These are phyloP conservation scores for Leccinum angustisporum DNA, from an alignment of 1,284 basidiomycete species.

Conservation along the genomic window DNA sequence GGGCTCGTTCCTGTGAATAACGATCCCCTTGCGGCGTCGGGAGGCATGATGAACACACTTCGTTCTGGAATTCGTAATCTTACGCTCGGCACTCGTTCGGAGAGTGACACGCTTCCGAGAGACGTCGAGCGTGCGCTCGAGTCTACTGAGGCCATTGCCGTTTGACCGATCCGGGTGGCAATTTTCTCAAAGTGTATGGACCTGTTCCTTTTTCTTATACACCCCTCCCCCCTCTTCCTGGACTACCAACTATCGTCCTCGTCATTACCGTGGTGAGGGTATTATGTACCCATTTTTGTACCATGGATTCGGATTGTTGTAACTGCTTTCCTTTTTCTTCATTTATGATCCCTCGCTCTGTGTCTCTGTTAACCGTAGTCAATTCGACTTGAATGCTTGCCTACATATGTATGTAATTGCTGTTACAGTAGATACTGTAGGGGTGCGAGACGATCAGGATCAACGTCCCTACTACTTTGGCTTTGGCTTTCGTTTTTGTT, in stretches of 20 bases:
- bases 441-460: background rate
- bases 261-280: background rate
- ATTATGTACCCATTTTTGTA: background rate
- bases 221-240: background rate
- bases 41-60: constrained; percentile 33
- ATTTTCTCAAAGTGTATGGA: background rate
- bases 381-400: background rate
- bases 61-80: constrained; percentile 37
- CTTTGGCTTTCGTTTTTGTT: background rate
- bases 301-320: background rate
- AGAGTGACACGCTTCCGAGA: constrained; percentile 31
- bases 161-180: constrained; percentile 11
- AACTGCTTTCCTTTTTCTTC: background rate
- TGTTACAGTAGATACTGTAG: background rate
- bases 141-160: constrained; percentile 7
- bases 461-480: background rate
- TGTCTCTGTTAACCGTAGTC: background rate
- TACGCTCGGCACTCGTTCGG: constrained; percentile 19
- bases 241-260: background rate
- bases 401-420: background rate
- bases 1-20: background rate
- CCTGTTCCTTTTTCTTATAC: background rate
- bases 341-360: background rate
- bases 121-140: constrained; percentile 39
- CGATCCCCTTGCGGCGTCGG: constrained; percentile 19